Percentiles rank a stretch among this genome's conserved stretches.
Conservation (phyloP, 2,329 filamentous ascomycete genomes). For the Phyllosticta citriasiana region DNA sequence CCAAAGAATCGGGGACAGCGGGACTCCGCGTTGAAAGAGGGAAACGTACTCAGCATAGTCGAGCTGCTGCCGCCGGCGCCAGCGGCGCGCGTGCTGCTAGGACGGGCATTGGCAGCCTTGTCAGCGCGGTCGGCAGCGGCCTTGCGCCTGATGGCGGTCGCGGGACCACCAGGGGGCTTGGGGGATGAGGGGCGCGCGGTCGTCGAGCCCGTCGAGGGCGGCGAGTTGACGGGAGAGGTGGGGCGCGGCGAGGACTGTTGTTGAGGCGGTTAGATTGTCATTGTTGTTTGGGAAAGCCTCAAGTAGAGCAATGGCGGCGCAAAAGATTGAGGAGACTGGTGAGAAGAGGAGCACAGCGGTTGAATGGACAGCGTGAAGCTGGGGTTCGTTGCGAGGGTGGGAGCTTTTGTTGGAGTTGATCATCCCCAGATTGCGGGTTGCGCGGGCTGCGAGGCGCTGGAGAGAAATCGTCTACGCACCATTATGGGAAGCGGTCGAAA, state of each 20-base stretch:
- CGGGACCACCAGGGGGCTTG: slow-evolving; percentile 82
- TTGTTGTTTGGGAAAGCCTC: background rate
- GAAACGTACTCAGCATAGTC: slow-evolving; percentile 86
- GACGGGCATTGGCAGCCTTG: slow-evolving; percentile 86
- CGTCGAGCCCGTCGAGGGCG: slow-evolving; percentile 50
- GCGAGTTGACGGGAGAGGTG: slow-evolving; percentile 27
- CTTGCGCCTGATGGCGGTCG: slow-evolving; percentile 88
- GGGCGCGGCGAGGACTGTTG: slow-evolving; percentile 27
- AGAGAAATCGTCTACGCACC: background rate
- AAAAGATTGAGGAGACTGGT: background rate
- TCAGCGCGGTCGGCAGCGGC: slow-evolving; percentile 96
- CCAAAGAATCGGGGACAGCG: background rate
- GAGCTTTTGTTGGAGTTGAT: background rate
- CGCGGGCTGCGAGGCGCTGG: background rate
- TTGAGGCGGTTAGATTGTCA: background rate
- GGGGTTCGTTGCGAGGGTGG: background rate
- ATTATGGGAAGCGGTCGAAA: background rate
- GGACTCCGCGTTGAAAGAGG: background rate
- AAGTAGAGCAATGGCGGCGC: background rate
- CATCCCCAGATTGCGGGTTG: background rate
- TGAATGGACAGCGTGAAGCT: background rate
- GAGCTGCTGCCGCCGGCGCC: slow-evolving; percentile 93
- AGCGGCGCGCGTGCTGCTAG: slow-evolving; percentile 83
- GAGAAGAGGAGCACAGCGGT: background rate
- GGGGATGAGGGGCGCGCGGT: slow-evolving; percentile 75